Conservation (phyloP, 768 basidiomycete species). For the Lentinula sp. region DNA sequence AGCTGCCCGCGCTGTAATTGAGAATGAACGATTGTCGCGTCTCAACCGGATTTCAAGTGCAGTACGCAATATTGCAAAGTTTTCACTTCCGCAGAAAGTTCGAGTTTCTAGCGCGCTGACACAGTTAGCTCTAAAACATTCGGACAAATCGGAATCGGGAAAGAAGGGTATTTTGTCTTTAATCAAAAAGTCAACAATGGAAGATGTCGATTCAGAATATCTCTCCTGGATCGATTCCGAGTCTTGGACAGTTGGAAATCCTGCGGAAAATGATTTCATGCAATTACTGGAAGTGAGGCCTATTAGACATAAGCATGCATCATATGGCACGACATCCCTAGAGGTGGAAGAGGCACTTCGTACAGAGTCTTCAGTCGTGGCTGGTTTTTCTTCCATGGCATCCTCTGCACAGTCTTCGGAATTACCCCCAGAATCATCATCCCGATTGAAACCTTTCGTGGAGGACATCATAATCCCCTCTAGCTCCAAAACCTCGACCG, state of each 20-base stretch:
- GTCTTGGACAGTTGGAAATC: background rate
- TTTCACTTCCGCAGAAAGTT: background rate
- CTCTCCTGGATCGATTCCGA: background rate
- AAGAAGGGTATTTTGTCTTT: background rate
- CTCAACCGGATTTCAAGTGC: slow-evolving; percentile 37
- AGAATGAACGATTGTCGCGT: slow-evolving; percentile 50
- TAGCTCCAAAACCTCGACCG: background rate
- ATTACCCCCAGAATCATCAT: background rate
- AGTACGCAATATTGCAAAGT: slow-evolving; percentile 25
- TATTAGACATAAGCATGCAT: background rate
- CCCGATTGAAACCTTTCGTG: background rate
- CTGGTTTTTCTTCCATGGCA: background rate
- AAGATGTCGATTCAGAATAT: background rate
- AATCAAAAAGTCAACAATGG: background rate
- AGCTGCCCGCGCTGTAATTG: slow-evolving; percentile 48
- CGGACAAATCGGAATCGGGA: background rate
- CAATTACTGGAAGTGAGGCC: background rate
- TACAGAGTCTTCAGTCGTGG: background rate
- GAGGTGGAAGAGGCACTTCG: background rate
- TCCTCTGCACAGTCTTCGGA: background rate
- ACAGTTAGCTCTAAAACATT: background rate
- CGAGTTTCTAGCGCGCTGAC: background rate
- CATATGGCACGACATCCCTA: background rate
- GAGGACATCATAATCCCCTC: background rate
- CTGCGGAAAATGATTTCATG: background rate